These are phyloP conservation scores for Ascochyta koolunga DNA, from an alignment of 2,329 filamentous ascomycete genomes.

Conservation along the genomic window DNA sequence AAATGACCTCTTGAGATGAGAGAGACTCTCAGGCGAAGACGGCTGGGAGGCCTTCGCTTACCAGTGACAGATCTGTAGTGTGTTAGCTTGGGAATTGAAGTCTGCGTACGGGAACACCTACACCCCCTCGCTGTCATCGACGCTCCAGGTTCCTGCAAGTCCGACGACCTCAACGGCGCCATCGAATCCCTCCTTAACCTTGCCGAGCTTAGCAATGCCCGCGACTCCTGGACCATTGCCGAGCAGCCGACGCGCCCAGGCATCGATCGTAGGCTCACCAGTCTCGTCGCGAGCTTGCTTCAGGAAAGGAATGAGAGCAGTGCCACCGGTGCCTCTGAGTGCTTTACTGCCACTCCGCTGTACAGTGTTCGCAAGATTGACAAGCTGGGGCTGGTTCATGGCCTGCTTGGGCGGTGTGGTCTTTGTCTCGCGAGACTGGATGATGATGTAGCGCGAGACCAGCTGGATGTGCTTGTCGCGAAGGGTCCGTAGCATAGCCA, in stretches of 20 bases:
- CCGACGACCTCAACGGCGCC: constrained; percentile 68
- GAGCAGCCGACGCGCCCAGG: constrained; percentile 65
- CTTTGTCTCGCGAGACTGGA: constrained; percentile 79
- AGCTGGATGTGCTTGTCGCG: constrained; percentile 96
- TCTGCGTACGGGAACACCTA: constrained; percentile 23
- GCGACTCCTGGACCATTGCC: constrained; percentile 56
- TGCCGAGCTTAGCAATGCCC: constrained; percentile 55
- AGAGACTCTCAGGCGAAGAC: constrained; percentile 2
- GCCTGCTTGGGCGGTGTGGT: constrained; percentile 63
- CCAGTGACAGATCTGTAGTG: constrained; percentile 37
- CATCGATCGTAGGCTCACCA: constrained; percentile 82
- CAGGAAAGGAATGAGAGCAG: constrained; percentile 90
- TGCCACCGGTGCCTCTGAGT: constrained; percentile 89
- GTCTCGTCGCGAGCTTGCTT: constrained; percentile 98
- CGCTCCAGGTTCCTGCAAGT: constrained; percentile 84
- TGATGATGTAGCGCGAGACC: constrained; percentile 92
- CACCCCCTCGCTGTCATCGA: constrained; percentile 77
- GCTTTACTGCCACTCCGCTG: constrained; percentile 56
- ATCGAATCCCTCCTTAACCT: constrained; percentile 59
- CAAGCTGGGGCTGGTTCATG: constrained; percentile 36
- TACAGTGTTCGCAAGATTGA: constrained; percentile 65
- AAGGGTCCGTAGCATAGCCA: constrained; percentile 77
- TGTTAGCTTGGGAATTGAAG: neutral
- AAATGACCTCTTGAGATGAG: constrained; percentile 7
- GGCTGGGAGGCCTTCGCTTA: constrained; percentile 8